Conservation (phyloP, 352 stramenopile species). For the Pythium guiyangense region DNA sequence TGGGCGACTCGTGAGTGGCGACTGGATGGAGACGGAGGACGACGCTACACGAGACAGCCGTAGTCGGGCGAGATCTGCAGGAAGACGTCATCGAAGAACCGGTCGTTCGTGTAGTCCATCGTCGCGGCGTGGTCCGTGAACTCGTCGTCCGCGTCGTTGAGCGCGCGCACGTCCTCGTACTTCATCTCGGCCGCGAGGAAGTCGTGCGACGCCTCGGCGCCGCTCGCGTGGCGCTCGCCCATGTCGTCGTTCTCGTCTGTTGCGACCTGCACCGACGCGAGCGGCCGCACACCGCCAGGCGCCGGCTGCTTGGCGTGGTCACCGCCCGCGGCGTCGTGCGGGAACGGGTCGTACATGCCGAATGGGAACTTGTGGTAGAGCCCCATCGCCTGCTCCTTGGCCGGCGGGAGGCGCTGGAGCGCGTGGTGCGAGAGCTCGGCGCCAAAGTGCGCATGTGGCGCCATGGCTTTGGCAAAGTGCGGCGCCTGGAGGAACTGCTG, state of each 20-base stretch:
- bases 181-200: conserved; percentile 28
- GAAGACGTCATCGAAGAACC: conserved; percentile 76
- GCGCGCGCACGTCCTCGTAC: conserved; percentile 47
- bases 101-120: conserved; percentile 65
- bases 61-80: conserved; percentile 75
- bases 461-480: conserved; percentile 7
- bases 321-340: conserved; percentile 11
- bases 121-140: conserved; percentile 39
- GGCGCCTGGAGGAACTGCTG: conserved; percentile 10
- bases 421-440: conserved; percentile 16
- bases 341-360: conserved; percentile 27
- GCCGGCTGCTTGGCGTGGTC: neutral
- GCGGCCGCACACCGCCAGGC: no score
- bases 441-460: conserved; percentile 2
- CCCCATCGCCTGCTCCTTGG: conserved; percentile 9
- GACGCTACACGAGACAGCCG: conserved; percentile 51
- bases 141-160: conserved; percentile 43
- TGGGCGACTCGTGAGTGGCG: no score
- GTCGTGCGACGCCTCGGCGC: conserved; percentile 20
- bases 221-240: conserved; percentile 9
- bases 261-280: neutral
- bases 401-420: conserved; percentile 10
- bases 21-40: no score
- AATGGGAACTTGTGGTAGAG: conserved; percentile 26
- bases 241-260: conserved; percentile 22